Percentiles rank a stretch among this genome's conserved stretches.
These are phyloP conservation scores for Aurinia saxatilis DNA, from an alignment of 345 rosid species.

Conservation along the genomic window DNA sequence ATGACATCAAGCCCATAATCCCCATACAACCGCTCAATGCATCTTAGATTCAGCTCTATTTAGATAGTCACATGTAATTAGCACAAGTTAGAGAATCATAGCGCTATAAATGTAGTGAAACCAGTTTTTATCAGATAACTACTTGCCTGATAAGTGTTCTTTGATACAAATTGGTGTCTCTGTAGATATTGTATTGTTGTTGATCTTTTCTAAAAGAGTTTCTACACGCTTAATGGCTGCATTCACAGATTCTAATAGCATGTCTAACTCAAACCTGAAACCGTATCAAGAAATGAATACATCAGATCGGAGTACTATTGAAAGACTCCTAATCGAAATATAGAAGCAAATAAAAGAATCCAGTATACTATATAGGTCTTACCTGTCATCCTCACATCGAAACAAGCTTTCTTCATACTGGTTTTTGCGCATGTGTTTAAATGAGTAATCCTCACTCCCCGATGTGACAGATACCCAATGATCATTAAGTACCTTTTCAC, in stretches of 20 bases:
- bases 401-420: slow-evolving; percentile 99
- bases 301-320: background rate
- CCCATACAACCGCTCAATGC: slow-evolving; percentile 90
- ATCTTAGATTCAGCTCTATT: slow-evolving; percentile 84
- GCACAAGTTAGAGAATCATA: background rate
- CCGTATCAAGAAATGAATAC: slow-evolving; percentile 10
- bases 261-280: slow-evolving; percentile 96
- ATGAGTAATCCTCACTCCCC: slow-evolving; percentile 99
- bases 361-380: slow-evolving; percentile 5
- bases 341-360: background rate
- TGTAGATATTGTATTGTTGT: slow-evolving; percentile 51
- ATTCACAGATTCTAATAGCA: slow-evolving; percentile 88
- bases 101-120: background rate
- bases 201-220: slow-evolving; percentile 68
- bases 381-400: slow-evolving; percentile 99
- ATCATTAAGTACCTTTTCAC: slow-evolving; percentile 81
- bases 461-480: slow-evolving; percentile 99
- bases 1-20: slow-evolving; percentile 96
- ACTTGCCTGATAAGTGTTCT: slow-evolving; percentile 82
- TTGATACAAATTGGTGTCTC: slow-evolving; percentile 55
- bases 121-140: slow-evolving; percentile 6
- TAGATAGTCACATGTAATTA: slow-evolving; percentile 18
- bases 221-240: slow-evolving; percentile 77
- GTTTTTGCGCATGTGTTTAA: slow-evolving; percentile 98
- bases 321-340: background rate